Percentiles rank a stretch among this genome's conserved stretches.
These are phyloP conservation scores for Fraxinus pennsylvanica DNA, from an alignment of 257 asterid genomes.

Conservation along the genomic window DNA sequence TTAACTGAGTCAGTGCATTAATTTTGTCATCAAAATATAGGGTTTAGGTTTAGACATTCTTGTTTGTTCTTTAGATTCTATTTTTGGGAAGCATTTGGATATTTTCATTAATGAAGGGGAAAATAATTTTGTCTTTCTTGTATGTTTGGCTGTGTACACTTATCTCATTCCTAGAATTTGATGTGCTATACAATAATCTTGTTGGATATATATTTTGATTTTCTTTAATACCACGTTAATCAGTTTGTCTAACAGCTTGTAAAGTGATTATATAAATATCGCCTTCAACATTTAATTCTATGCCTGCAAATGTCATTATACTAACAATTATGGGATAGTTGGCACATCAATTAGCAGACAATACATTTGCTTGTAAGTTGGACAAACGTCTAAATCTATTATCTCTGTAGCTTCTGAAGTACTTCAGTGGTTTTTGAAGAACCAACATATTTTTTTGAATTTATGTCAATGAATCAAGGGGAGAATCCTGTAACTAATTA, in stretches of 20 bases:
- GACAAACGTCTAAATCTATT: no score
- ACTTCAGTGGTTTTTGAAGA: no score
- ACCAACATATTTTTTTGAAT: constrained; percentile 15
- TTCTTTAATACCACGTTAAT: background rate
- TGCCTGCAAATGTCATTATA: no score
- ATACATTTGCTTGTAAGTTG: no score
- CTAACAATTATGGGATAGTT: no score
- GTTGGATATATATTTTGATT: background rate
- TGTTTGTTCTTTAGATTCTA: constrained; percentile 17
- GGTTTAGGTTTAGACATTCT: constrained; percentile 28
- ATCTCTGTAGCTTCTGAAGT: no score
- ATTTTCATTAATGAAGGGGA: constrained; percentile 19
- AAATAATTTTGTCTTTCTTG: background rate
- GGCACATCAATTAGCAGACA: no score
- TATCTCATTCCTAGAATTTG: background rate
- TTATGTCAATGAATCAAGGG: constrained; percentile 11
- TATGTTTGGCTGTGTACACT: background rate
- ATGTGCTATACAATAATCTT: background rate
- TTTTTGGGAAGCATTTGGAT: no score
- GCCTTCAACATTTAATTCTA: background rate
- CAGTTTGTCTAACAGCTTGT: background rate
- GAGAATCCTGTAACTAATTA: constrained; percentile 1
- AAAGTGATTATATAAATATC: no score
- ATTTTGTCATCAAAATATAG: constrained; percentile 38
- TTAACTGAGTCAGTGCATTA: constrained; percentile 37